Conservation (phyloP, 768 basidiomycete species). For the Boletus tylopilopsis region DNA sequence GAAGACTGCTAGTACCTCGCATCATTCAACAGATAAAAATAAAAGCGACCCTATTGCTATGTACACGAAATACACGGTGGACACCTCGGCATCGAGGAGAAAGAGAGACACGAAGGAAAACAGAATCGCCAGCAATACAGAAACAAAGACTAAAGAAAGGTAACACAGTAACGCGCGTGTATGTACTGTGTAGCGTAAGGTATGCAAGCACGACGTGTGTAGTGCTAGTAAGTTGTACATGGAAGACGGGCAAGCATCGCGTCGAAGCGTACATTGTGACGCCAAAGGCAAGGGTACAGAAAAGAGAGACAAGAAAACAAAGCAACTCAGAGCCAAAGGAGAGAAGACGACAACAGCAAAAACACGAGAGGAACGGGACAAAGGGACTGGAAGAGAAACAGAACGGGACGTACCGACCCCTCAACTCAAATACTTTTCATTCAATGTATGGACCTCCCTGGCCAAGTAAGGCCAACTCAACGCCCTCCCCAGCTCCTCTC, state of each 20-base stretch:
- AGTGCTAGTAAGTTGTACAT: not conserved
- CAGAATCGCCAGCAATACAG: too few relatives aligned
- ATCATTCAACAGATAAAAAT: too few relatives aligned
- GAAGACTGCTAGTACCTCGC: too few relatives aligned
- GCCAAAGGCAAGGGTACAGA: not conserved
- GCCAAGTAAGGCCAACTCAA: constrained; percentile 84
- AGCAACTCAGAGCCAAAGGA: too few relatives aligned
- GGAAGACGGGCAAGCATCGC: not conserved
- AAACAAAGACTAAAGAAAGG: not conserved
- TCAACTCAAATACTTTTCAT: constrained; percentile 74
- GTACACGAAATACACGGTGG: too few relatives aligned
- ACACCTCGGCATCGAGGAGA: too few relatives aligned
- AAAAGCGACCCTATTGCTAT: too few relatives aligned
- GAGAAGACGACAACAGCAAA: not conserved
- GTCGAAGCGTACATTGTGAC: not conserved
- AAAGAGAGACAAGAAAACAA: not conserved
- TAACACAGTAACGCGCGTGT: not conserved
- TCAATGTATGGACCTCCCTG: constrained; percentile 79
- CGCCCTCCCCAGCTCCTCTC: constrained; percentile 59
- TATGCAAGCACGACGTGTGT: too few relatives aligned
- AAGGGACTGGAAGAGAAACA: not conserved
- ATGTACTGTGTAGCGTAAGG: not conserved
- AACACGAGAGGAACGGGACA: not conserved
- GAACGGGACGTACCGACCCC: not conserved
- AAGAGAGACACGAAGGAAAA: too few relatives aligned